phyloP scores from a whole-genome alignment of 2,329 filamentous ascomycete species.

The Huntiella moniliformis region DNA sequence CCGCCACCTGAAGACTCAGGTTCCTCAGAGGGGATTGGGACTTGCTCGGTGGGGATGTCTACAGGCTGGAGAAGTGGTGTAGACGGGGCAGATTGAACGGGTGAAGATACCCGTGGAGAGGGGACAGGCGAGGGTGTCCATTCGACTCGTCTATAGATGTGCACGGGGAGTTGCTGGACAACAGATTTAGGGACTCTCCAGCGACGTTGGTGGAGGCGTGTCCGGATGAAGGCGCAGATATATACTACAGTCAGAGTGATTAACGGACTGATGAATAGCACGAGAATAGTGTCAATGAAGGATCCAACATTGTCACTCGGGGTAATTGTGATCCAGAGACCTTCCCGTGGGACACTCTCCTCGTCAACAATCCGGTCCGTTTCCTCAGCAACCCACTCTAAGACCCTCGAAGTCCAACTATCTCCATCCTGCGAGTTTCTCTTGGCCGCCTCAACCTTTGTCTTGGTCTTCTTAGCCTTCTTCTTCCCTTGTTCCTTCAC shows the following conservation, averaged over 20 bases:
- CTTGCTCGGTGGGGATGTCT: conserved; percentile 36
- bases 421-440: conserved; percentile 14
- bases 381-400: conserved; percentile 55
- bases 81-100: conserved; percentile 47
- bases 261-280: conserved; percentile 84
- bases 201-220: conserved; percentile 68
- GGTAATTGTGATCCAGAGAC: conserved; percentile 90
- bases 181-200: conserved; percentile 98
- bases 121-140: conserved; percentile 33
- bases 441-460: conserved; percentile 13
- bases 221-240: conserved; percentile 66
- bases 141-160: conserved; percentile 78
- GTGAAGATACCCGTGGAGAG: conserved; percentile 34
- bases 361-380: conserved; percentile 31
- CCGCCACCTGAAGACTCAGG: conserved; percentile 13
- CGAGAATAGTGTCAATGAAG: conserved; percentile 90
- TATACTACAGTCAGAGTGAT: conserved; percentile 89
- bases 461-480: conserved; percentile 15
- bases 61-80: conserved; percentile 56
- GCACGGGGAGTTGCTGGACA: conserved; percentile 81
- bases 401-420: conserved; percentile 41
- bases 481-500: conserved; percentile 38
- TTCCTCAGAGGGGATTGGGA: conserved; percentile 17
- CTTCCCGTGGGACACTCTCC: conserved; percentile 34
- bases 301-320: conserved; percentile 69